phyloP scores from a whole-genome alignment of 495 filamentous ascomycete species.

The Daldinia bambusicola region DNA sequence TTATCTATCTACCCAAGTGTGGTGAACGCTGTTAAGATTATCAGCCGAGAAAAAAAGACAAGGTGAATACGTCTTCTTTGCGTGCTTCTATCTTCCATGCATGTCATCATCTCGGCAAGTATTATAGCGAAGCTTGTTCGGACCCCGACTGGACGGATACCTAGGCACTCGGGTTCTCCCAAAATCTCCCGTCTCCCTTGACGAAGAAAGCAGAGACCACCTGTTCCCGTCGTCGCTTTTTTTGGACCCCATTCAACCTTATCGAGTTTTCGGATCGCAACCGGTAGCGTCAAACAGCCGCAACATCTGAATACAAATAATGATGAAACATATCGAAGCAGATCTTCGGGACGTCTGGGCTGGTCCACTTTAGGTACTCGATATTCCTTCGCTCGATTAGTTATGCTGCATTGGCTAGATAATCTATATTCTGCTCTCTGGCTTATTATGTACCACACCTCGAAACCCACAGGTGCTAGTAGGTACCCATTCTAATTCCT shows the following conservation, averaged over 20 bases:
- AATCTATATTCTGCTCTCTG: conserved; percentile 28
- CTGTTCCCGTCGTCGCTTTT: conserved; percentile 23
- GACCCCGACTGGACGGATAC: conserved; percentile 32
- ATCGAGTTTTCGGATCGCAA: conserved; percentile 28
- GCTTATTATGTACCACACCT: conserved; percentile 27
- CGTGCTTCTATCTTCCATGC: conserved; percentile 34
- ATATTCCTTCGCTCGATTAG: conserved; percentile 7
- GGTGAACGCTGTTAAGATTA: conserved; percentile 3
- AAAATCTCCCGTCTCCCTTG: neutral
- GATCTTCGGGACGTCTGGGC: conserved; percentile 22
- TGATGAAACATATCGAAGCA: conserved; percentile 42
- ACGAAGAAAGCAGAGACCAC: conserved; percentile 33
- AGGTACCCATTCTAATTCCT: conserved; percentile 36
- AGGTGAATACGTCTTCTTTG: conserved; percentile 22
- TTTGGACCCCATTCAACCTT: conserved; percentile 37
- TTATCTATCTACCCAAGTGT: neutral
- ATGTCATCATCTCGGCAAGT: conserved; percentile 40
- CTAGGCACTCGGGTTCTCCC: neutral
- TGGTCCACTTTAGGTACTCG: neutral
- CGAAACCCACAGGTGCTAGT: neutral
- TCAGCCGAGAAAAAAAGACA: conserved; percentile 9
- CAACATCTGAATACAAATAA: conserved; percentile 38
- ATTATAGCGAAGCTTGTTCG: conserved; percentile 11
- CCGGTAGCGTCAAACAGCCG: conserved; percentile 39
- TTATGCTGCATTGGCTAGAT: conserved; percentile 22